Evolutionary conservation across 805 yeast genomes (phyloP).

Genomic region (Candida namnaoensis): DNA sequence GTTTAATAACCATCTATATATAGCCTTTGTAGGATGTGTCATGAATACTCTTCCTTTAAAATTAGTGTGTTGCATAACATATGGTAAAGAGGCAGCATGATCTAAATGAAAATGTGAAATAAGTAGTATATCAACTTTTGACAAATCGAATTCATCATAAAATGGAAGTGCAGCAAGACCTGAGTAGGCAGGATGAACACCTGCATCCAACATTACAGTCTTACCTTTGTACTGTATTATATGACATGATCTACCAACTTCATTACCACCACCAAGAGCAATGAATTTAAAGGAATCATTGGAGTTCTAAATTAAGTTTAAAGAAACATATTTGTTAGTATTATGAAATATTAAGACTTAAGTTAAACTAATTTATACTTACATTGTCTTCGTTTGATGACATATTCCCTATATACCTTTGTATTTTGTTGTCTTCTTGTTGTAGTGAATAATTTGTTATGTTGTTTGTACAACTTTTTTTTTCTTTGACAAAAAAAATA

Average conservation of each 20-base stretch:
- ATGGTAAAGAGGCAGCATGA: conserved; percentile 96
- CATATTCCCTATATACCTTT: background rate
- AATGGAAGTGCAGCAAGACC: conserved; percentile 91
- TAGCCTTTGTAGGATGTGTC: conserved; percentile 99
- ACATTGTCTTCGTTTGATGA: background rate
- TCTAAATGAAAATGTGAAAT: conserved; percentile 96
- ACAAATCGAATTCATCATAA: conserved; percentile 88
- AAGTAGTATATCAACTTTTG: conserved; percentile 76
- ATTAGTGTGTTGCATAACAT: conserved; percentile 94
- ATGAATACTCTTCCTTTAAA: conserved; percentile 94
- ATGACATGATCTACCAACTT: conserved; percentile 96
- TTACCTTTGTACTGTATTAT: conserved; percentile 87
- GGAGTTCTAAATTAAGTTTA: conserved; percentile 2
- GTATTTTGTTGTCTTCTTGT: too few relatives aligned
- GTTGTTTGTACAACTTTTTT: too few relatives aligned
- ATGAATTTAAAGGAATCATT: conserved; percentile 51
- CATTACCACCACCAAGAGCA: conserved; percentile 96
- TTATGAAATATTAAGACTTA: background rate
- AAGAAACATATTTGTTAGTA: background rate
- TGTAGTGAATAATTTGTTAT: too few relatives aligned
- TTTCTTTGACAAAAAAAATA: too few relatives aligned
- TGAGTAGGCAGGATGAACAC: conserved; percentile 91
- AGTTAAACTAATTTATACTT: background rate
- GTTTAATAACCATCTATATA: conserved; percentile 87
- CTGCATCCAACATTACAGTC: conserved; percentile 95